phyloP scores from a whole-genome alignment of 129 eudicot species.

The Saposhnikovia divaricata region DNA sequence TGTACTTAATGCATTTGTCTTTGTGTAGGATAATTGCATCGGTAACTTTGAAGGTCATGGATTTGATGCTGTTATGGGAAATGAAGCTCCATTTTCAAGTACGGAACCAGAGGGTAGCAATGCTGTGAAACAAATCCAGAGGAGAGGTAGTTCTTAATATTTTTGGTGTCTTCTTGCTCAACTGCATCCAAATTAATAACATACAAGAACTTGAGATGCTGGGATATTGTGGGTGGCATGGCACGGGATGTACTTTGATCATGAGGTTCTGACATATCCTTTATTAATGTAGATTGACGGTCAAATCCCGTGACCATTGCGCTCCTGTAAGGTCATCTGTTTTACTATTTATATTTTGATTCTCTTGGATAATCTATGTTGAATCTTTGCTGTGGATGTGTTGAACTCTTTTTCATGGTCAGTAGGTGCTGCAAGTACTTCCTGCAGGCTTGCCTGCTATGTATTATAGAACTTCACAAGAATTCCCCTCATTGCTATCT shows the following conservation, averaged over 20 bases:
- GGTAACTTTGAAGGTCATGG: background rate
- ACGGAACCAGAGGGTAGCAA: slow-evolving; percentile 14
- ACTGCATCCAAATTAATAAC: slow-evolving; percentile 3
- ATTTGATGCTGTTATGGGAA: background rate
- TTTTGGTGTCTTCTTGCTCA: slow-evolving; percentile 15
- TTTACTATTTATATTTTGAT: background rate
- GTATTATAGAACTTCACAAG: background rate
- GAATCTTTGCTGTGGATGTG: slow-evolving; percentile 23
- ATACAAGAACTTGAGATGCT: background rate
- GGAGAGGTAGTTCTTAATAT: slow-evolving; percentile 35
- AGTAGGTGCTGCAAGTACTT: slow-evolving; percentile 26
- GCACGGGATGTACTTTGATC: background rate
- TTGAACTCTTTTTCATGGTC: slow-evolving; percentile 13
- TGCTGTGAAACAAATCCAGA: background rate
- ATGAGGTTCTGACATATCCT: background rate
- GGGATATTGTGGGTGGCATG: background rate
- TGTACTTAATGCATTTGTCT: background rate
- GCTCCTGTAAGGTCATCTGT: background rate
- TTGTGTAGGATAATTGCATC: slow-evolving; percentile 15
- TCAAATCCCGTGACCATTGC: background rate
- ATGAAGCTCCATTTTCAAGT: slow-evolving; percentile 3
- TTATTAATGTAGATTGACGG: background rate
- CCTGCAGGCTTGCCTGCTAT: slow-evolving; percentile 9
- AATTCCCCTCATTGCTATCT: background rate
- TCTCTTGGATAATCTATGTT: slow-evolving; percentile 10